Conservation (phyloP, 2,329 filamentous ascomycete species). For the Endocalyx cinctus region DNA sequence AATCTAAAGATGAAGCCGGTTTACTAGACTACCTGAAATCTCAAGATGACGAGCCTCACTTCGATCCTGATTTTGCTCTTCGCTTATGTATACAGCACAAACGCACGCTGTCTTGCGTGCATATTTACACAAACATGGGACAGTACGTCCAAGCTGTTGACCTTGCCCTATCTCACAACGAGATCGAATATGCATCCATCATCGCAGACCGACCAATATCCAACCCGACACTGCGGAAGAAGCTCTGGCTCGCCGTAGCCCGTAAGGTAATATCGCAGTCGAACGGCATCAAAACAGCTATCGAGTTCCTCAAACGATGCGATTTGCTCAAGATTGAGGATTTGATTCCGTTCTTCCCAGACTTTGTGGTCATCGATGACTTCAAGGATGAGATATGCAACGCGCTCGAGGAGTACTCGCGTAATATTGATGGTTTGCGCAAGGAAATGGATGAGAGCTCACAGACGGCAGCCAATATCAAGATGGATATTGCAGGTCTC, state of each 20-base stretch:
- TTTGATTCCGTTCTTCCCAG: constrained; percentile 95
- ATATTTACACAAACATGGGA: constrained; percentile 95
- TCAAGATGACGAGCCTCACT: constrained; percentile 80
- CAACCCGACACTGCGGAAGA: constrained; percentile 78
- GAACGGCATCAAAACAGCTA: constrained; percentile 85
- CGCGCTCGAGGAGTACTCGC: constrained; percentile 88
- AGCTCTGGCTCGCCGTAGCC: constrained; percentile 91
- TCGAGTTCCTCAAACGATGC: constrained; percentile 88
- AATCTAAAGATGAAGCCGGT: constrained; percentile 76
- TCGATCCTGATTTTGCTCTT: constrained; percentile 93
- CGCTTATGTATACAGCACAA: constrained; percentile 92
- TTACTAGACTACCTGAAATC: constrained; percentile 86
- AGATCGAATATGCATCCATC: constrained; percentile 82
- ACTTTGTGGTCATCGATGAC: constrained; percentile 97
- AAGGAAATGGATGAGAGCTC: constrained; percentile 95
- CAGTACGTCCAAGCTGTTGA: constrained; percentile 93
- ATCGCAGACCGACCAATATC: constrained; percentile 84
- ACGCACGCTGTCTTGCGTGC: constrained; percentile 88
- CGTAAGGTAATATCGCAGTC: constrained; percentile 87
- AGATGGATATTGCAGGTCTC: constrained; percentile 78
- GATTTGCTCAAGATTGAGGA: constrained; percentile 94
- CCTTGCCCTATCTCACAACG: constrained; percentile 81
- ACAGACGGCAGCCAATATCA: constrained; percentile 84
- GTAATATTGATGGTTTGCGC: constrained; percentile 82
- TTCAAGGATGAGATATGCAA: constrained; percentile 98